Conservation (phyloP, 75 land plant species). For the Isoetes taiwanensis region DNA sequence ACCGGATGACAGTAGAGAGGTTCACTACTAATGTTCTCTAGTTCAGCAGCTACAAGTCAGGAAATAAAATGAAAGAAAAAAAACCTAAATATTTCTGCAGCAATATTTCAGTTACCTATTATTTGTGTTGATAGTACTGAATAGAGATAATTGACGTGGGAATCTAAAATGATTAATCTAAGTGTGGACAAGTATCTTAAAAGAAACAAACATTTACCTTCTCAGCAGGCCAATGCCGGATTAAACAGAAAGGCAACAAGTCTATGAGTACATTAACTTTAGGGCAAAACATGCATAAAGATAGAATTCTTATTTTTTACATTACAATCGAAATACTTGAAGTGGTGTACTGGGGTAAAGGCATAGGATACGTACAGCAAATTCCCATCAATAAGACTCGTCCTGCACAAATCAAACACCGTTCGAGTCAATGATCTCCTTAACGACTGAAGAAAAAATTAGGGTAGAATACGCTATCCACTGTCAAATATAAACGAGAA, state of each 20-base stretch:
- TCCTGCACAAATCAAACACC: constrained; percentile 9
- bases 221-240: too few species aligned
- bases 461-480: too few species aligned
- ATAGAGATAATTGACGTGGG: too few species aligned
- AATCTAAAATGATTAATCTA: too few species aligned
- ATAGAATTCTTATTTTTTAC: not conserved
- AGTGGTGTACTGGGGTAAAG: not conserved
- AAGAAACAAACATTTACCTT: too few species aligned
- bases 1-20: not conserved
- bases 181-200: too few species aligned
- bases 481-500: too few species aligned
- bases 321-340: not conserved
- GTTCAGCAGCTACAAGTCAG: not conserved
- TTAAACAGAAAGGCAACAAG: too few species aligned
- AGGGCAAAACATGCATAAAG: not conserved
- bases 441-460: too few species aligned
- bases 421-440: too few species aligned
- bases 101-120: not conserved
- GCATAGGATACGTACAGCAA: constrained; percentile 12
- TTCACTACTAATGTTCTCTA: not conserved
- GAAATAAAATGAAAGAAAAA: not conserved
- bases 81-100: not conserved
- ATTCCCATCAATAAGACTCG: constrained; percentile 18
- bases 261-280: not conserved
- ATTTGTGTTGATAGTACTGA: too few species aligned